Percentiles rank a stretch among this genome's conserved stretches.
phyloP scores from a whole-genome alignment of 2,329 filamentous ascomycete genomes.

The Colletotrichum sp. region DNA sequence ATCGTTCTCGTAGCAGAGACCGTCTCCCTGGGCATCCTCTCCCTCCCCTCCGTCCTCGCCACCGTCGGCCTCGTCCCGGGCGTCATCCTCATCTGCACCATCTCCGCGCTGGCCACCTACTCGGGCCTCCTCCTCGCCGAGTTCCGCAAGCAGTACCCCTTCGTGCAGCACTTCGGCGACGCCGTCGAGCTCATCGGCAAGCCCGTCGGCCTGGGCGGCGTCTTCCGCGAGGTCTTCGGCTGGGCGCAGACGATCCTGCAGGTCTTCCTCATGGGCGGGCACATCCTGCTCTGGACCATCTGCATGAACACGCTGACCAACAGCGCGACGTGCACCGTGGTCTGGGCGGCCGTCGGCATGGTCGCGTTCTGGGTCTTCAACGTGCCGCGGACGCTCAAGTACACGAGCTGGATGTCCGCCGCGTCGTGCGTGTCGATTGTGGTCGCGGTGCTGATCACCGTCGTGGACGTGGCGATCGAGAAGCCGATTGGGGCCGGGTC shows the following conservation, averaged over 20 bases:
- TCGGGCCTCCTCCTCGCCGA: conserved; percentile 62
- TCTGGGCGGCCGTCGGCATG: conserved; percentile 66
- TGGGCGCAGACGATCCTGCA: conserved; percentile 66
- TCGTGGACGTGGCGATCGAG: conserved; percentile 64
- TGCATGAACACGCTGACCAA: conserved; percentile 68
- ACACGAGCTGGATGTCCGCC: conserved; percentile 66
- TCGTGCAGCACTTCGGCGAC: conserved; percentile 70
- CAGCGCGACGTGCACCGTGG: conserved; percentile 65
- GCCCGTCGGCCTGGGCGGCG: conserved; percentile 49
- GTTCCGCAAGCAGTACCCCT: conserved; percentile 73
- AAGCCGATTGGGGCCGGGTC: conserved; percentile 38
- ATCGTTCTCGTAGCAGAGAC: conserved; percentile 50
- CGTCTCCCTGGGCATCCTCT: conserved; percentile 61
- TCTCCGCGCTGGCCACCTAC: conserved; percentile 71
- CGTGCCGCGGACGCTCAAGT: conserved; percentile 65
- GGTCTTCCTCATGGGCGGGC: conserved; percentile 71
- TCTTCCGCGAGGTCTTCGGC: conserved; percentile 65
- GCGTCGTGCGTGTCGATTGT: conserved; percentile 70
- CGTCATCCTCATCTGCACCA: conserved; percentile 72
- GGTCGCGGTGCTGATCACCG: conserved; percentile 66
- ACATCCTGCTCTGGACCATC: conserved; percentile 71
- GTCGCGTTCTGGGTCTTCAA: conserved; percentile 63
- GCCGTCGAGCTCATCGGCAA: conserved; percentile 62
- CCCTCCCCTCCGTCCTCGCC: conserved; percentile 77
- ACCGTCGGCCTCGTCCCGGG: conserved; percentile 75